phyloP scores from a whole-genome alignment of 495 filamentous ascomycete genomes.

The Hypoxylon lienhwacheense region DNA sequence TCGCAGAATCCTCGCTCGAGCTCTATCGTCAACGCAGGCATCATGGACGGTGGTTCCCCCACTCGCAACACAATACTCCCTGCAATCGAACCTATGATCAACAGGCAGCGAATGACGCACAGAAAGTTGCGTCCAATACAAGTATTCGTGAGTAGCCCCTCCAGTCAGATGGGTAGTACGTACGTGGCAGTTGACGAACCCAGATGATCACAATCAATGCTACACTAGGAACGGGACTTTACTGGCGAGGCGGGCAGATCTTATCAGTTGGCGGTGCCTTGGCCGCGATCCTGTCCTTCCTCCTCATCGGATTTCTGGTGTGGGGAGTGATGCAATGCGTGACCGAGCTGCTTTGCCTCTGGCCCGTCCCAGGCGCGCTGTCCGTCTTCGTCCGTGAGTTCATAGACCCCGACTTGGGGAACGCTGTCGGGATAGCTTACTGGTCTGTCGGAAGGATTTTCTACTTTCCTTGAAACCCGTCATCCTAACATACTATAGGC shows the following conservation, averaged over 20 bases:
- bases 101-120: constrained; percentile 22
- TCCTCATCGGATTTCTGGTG: constrained; percentile 45
- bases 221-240: constrained; percentile 53
- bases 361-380: constrained; percentile 52
- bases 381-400: constrained; percentile 52
- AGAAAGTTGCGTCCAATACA: constrained; percentile 46
- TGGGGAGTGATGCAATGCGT: constrained; percentile 54
- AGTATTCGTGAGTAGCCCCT: constrained; percentile 44
- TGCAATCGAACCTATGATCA: constrained; percentile 3
- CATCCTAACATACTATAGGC: constrained; percentile 40
- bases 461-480: not conserved
- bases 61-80: not conserved
- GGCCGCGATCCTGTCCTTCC: constrained; percentile 48
- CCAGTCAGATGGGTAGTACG: not conserved
- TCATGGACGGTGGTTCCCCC: not conserved
- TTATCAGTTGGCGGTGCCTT: constrained; percentile 48
- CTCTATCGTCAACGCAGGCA: not conserved
- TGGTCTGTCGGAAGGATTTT: constrained; percentile 42
- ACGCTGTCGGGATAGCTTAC: constrained; percentile 50
- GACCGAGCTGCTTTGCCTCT: constrained; percentile 52
- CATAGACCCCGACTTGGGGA: constrained; percentile 52
- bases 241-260: constrained; percentile 48
- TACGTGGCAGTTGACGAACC: not conserved
- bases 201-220: constrained; percentile 50
- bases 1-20: too few relatives aligned